phyloP scores from a whole-genome alignment of 345 rosid genomes.

The Heritiera fomes region DNA sequence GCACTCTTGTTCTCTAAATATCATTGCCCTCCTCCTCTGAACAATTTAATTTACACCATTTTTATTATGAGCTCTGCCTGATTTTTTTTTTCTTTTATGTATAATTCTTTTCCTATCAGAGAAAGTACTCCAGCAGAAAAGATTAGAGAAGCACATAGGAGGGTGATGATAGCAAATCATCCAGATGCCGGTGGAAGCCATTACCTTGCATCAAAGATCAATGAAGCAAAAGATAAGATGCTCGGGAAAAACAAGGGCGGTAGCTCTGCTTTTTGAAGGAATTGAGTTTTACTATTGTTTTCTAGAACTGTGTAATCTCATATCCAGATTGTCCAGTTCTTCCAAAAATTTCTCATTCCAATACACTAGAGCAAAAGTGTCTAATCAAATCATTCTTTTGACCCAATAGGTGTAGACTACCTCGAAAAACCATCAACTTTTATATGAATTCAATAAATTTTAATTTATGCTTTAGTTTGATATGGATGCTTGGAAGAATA shows the following conservation, averaged over 20 bases:
- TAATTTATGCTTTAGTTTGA: not conserved
- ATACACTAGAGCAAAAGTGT: not conserved
- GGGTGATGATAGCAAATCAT: constrained; percentile 66
- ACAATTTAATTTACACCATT: too few relatives aligned
- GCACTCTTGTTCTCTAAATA: not conserved
- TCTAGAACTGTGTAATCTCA: not conserved
- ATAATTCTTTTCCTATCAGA: constrained; percentile 29
- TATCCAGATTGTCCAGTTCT: not conserved
- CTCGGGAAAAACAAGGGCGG: constrained; percentile 38
- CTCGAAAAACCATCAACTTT: not conserved
- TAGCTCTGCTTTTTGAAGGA: constrained; percentile 42
- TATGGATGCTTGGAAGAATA: not conserved
- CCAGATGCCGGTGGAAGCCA: constrained; percentile 59
- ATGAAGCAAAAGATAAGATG: constrained; percentile 51
- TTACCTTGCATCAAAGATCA: constrained; percentile 51
- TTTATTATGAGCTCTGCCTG: not conserved
- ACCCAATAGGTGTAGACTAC: not conserved
- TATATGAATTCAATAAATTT: not conserved
- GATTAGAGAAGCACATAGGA: constrained; percentile 65
- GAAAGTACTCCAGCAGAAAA: constrained; percentile 58
- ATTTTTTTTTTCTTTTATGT: too few relatives aligned
- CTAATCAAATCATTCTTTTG: constrained; percentile 7
- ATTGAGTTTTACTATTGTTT: not conserved
- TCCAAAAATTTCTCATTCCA: not conserved
- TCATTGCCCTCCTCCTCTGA: not conserved